phyloP scores from a whole-genome alignment of 2,329 filamentous ascomycete species.

The Alternaria alternata region DNA sequence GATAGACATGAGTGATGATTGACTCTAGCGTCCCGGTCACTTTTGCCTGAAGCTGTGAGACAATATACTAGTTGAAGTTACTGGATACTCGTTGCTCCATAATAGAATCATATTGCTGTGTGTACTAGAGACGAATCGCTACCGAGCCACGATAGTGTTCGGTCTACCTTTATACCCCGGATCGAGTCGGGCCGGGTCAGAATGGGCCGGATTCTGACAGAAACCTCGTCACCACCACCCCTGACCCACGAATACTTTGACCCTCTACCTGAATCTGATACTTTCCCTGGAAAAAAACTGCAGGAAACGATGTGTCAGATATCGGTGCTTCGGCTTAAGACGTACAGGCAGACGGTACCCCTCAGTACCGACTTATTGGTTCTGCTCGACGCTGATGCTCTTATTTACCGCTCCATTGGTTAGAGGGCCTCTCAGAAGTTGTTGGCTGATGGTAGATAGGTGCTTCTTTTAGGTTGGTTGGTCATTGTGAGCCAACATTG shows the following conservation, averaged over 20 bases:
- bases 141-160: too few species aligned
- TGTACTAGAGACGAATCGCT: too few species aligned
- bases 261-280: not conserved
- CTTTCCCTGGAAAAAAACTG: not conserved
- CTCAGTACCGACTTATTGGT: not conserved
- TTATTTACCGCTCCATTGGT: not conserved
- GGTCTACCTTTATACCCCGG: too few species aligned
- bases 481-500: not conserved
- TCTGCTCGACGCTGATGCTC: not conserved
- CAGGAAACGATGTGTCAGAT: not conserved
- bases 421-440: not conserved
- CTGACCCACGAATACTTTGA: not conserved
- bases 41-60: too few species aligned
- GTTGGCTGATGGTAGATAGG: not conserved
- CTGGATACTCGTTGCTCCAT: too few species aligned
- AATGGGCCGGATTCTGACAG: too few species aligned
- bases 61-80: too few species aligned
- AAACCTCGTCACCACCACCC: not conserved
- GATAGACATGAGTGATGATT: not conserved
- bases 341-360: not conserved
- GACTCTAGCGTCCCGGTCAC: not conserved
- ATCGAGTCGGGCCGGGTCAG: too few species aligned
- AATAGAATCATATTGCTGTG: too few species aligned
- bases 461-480: not conserved
- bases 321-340: not conserved